Percentiles rank a stretch among this genome's conserved stretches.
Conservation (phyloP, 805 yeast genomes). For the Pichia insulana region DNA sequence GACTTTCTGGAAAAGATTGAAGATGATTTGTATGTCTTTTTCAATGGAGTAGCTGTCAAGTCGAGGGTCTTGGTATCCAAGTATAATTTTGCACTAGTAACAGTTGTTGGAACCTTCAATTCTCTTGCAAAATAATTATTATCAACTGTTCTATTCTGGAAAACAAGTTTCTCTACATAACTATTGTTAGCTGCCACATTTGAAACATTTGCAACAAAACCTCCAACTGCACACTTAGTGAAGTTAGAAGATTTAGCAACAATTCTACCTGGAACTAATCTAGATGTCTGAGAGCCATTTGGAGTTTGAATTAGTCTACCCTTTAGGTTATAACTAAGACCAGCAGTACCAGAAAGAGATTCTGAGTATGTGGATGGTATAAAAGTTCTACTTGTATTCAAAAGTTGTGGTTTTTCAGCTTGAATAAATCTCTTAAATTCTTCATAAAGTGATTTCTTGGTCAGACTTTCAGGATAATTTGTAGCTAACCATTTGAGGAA, state of each 20-base stretch:
- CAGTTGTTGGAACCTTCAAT: constrained; percentile 21
- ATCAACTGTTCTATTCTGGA: constrained; percentile 20
- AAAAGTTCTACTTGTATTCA: constrained; percentile 3
- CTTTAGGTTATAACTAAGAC: constrained; percentile 57
- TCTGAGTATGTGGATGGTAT: constrained; percentile 18
- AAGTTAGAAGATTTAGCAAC: constrained; percentile 34
- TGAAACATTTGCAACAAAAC: constrained; percentile 18
- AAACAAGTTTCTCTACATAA: constrained; percentile 16
- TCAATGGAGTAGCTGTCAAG: constrained; percentile 18
- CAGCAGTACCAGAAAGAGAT: constrained; percentile 55
- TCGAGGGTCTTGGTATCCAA: constrained; percentile 17
- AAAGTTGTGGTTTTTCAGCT: constrained; percentile 15
- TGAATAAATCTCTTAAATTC: constrained; percentile 35
- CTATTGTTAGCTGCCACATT: constrained; percentile 16
- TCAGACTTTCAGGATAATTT: constrained; percentile 37
- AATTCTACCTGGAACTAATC: constrained; percentile 63
- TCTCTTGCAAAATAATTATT: constrained; percentile 23
- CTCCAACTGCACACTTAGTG: constrained; percentile 51
- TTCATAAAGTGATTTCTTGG: constrained; percentile 7
- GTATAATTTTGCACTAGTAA: constrained; percentile 21
- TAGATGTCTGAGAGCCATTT: constrained; percentile 47
- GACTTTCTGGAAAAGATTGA: constrained; percentile 4
- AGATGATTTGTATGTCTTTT: constrained; percentile 6
- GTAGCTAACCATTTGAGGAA: constrained; percentile 48
- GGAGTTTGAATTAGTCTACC: constrained; percentile 68